Conservation (phyloP, 2,329 filamentous ascomycete species). For the Penicillium concentricum region DNA sequence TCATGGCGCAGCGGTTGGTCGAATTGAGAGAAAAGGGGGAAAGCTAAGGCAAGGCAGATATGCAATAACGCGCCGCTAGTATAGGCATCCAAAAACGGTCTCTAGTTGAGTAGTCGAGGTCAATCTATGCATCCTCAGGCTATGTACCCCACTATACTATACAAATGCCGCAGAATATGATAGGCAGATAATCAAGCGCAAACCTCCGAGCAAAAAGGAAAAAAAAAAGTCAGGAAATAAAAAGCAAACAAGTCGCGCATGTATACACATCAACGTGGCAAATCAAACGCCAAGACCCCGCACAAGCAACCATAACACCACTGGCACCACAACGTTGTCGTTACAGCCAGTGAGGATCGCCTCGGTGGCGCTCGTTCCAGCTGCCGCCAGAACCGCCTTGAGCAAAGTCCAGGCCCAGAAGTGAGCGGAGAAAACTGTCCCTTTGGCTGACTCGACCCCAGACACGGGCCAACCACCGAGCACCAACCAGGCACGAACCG, state of each 20-base stretch:
- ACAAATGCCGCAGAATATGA: conserved; percentile 8
- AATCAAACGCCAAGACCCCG: conserved; percentile 61
- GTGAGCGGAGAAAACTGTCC: conserved; percentile 14
- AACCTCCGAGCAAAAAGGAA: conserved; percentile 1
- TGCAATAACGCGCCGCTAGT: conserved; percentile 2
- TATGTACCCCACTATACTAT: conserved; percentile 7
- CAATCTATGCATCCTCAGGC: conserved; percentile 1
- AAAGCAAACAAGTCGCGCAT: not conserved
- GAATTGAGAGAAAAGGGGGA: not conserved
- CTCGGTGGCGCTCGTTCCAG: conserved; percentile 84
- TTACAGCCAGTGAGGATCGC: conserved; percentile 95
- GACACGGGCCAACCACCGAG: conserved; percentile 66
- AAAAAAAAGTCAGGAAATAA: not conserved
- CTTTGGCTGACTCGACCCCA: conserved; percentile 15
- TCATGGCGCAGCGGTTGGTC: not conserved
- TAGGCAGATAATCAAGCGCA: conserved; percentile 1
- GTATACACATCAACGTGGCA: conserved; percentile 4
- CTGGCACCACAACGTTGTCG: conserved; percentile 95
- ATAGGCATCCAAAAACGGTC: conserved; percentile 7
- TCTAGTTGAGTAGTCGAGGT: not conserved
- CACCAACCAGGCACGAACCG: conserved; percentile 70
- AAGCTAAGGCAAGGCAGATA: conserved; percentile 7
- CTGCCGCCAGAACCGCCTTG: conserved; percentile 71
- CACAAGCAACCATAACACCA: conserved; percentile 89
- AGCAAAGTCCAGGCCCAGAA: conserved; percentile 36